Percentiles rank a stretch among this genome's conserved stretches.
phyloP scores from a whole-genome alignment of 768 basidiomycete genomes.

The Coprinellus micaceus region DNA sequence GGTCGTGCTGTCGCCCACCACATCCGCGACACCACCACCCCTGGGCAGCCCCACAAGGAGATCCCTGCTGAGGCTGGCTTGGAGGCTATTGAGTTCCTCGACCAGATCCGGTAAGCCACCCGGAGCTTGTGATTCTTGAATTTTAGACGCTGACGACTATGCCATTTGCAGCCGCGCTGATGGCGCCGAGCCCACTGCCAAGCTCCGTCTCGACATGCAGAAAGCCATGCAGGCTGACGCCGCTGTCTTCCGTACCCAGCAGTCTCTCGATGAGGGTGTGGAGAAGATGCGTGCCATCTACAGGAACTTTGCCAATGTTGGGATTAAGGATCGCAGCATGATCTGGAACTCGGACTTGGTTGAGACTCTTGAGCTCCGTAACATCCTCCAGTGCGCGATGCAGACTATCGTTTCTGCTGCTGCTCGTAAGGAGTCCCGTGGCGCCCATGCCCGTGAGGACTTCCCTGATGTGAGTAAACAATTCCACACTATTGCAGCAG shows the following conservation, averaged over 20 bases:
- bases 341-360: slow-evolving; percentile 99
- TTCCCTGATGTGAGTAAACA: slow-evolving; percentile 72
- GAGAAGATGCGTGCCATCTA: slow-evolving; percentile 81
- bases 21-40: slow-evolving; percentile 85
- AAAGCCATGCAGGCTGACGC: slow-evolving; percentile 99
- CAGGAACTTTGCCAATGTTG: slow-evolving; percentile 84
- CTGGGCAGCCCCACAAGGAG: slow-evolving; percentile 86
- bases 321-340: slow-evolving; percentile 98
- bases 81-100: slow-evolving; percentile 79
- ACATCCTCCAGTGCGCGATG: slow-evolving; percentile 90
- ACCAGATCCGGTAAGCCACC: slow-evolving; percentile 70
- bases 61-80: slow-evolving; percentile 86
- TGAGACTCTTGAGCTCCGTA: slow-evolving; percentile 95
- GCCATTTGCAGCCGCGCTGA: slow-evolving; percentile 66
- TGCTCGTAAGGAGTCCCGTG: slow-evolving; percentile 95
- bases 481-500: no score
- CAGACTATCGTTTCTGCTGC: slow-evolving; percentile 93
- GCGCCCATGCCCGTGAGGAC: slow-evolving; percentile 98
- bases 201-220: slow-evolving; percentile 94
- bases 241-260: slow-evolving; percentile 94
- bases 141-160: no score
- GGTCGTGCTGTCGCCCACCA: slow-evolving; percentile 99
- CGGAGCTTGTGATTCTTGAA: no score
- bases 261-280: slow-evolving; percentile 89
- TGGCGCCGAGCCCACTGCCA: slow-evolving; percentile 82